Evolutionary conservation across 257 asterid species (phyloP).

Genomic region (Solanum virginianum): DNA sequence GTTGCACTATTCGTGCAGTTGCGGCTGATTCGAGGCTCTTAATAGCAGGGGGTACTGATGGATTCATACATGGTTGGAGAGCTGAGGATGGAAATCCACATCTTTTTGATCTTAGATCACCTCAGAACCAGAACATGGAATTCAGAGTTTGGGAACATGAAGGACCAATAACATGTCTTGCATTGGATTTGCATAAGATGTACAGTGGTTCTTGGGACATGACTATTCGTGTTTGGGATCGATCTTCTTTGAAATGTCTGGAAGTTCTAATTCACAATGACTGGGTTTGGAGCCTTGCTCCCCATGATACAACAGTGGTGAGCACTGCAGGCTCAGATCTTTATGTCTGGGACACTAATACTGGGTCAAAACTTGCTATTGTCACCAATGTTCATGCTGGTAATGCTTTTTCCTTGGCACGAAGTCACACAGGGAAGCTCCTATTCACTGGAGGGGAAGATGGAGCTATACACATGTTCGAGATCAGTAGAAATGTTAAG

Average conservation of each 20-base stretch:
- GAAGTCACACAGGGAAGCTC: constrained; percentile 85
- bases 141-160: constrained; percentile 86
- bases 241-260: constrained; percentile 54
- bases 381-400: constrained; percentile 44
- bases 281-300: constrained; percentile 94
- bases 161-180: constrained; percentile 90
- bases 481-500: constrained; percentile 28
- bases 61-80: constrained; percentile 93
- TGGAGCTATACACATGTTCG: constrained; percentile 87
- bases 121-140: constrained; percentile 42
- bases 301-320: constrained; percentile 64
- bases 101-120: constrained; percentile 57
- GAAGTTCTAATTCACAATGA: constrained; percentile 60
- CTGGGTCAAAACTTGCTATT: constrained; percentile 30
- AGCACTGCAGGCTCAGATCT: constrained; percentile 72
- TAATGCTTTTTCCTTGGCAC: constrained; percentile 52
- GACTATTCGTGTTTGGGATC: constrained; percentile 83
- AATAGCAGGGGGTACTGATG: constrained; percentile 92
- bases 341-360: constrained; percentile 59
- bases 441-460: constrained; percentile 91
- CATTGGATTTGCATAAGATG: constrained; percentile 60
- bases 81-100: constrained; percentile 68
- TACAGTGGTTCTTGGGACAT: constrained; percentile 98
- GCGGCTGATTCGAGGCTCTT: constrained; percentile 76
- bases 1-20: constrained; percentile 91